These are phyloP conservation scores for Crassisporium funariophilum DNA, from an alignment of 768 basidiomycete genomes.

Conservation along the genomic window DNA sequence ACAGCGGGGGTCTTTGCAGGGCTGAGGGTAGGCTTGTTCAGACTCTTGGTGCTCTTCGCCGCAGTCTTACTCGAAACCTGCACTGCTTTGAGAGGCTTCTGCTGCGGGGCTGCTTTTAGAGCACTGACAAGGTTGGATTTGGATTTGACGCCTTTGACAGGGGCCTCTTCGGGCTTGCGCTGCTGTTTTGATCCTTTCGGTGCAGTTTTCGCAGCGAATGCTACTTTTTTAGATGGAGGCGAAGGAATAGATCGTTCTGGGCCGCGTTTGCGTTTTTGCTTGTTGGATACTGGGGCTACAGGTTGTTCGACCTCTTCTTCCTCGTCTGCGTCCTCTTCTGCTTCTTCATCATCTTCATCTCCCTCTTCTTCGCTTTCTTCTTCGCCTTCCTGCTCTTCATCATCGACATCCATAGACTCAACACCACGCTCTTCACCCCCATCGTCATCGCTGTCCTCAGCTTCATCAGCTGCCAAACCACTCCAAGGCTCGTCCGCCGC, in stretches of 20 bases:
- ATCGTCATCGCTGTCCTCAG: slow-evolving; percentile 34
- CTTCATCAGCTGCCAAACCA: slow-evolving; percentile 38
- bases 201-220: slow-evolving; percentile 42
- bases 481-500: slow-evolving; percentile 45
- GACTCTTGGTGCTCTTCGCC: slow-evolving; percentile 8
- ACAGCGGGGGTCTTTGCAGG: neutral
- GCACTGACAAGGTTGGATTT: no score
- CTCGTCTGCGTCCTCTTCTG: slow-evolving; percentile 39
- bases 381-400: slow-evolving; percentile 40
- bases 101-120: slow-evolving; percentile 10
- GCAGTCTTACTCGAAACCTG: slow-evolving; percentile 7
- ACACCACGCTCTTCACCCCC: slow-evolving; percentile 29
- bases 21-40: slow-evolving; percentile 14
- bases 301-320: slow-evolving; percentile 41
- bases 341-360: slow-evolving; percentile 33
- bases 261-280: slow-evolving; percentile 50
- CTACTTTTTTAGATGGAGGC: slow-evolving; percentile 53
- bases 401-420: slow-evolving; percentile 37
- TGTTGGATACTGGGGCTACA: slow-evolving; percentile 33
- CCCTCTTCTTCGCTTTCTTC: slow-evolving; percentile 41
- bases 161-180: slow-evolving; percentile 8
- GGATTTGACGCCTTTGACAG: slow-evolving; percentile 3
- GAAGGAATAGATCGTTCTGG: slow-evolving; percentile 25
- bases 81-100: slow-evolving; percentile 28
- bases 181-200: slow-evolving; percentile 17